These are phyloP conservation scores for Penicillium goetzii DNA, from an alignment of 495 filamentous ascomycete species.

Conservation along the genomic window DNA sequence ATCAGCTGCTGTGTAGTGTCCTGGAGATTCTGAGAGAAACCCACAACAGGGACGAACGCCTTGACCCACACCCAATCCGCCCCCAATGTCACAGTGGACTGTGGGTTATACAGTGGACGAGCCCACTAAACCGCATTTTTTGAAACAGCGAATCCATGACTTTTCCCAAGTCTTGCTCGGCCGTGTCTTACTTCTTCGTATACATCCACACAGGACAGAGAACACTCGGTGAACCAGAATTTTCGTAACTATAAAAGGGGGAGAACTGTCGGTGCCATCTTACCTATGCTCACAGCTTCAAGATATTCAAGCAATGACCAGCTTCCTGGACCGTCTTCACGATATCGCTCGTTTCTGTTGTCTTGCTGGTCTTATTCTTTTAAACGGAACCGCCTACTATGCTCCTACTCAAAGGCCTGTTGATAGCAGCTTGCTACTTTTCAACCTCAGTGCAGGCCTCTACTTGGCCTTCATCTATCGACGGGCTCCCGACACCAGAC, in stretches of 20 bases:
- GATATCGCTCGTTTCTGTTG: neutral
- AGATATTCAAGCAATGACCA: conserved; percentile 2
- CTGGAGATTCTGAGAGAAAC: neutral
- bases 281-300: neutral
- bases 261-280: neutral
- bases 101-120: neutral
- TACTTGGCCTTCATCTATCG: conserved; percentile 1
- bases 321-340: neutral
- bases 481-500: neutral
- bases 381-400: conserved; percentile 1
- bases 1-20: no score
- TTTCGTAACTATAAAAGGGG: neutral
- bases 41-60: neutral
- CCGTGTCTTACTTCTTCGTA: no score
- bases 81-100: neutral
- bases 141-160: neutral
- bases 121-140: neutral
- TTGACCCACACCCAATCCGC: neutral
- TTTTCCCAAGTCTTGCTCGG: neutral
- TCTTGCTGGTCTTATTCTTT: neutral
- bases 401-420: conserved; percentile 1
- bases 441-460: conserved; percentile 1
- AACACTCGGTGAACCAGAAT: neutral
- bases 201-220: neutral
- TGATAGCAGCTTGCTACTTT: conserved; percentile 1